Evolutionary conservation across 2,329 filamentous ascomycete species (phyloP), one percentile per base, ranked within the genome.

Genomic region (Diaporthe sp.): DNA sequence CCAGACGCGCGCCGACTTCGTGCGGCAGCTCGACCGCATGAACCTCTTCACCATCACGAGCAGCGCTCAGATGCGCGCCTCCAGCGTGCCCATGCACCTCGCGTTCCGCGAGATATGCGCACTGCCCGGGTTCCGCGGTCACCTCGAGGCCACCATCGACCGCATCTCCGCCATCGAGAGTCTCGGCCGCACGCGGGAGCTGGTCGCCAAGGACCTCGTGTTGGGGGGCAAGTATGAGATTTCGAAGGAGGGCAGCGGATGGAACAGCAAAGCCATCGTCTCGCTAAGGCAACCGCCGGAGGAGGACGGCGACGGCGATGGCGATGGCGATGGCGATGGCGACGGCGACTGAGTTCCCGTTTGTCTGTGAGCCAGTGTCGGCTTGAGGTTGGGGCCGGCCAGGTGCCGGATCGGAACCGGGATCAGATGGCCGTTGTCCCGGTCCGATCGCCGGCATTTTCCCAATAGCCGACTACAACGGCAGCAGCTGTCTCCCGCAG

Each of bases 1-100:
- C 81, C 98, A 98, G 96, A 98, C 97, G 19, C 90, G 97, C 70
- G 93, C 95, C 74, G 97, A 99, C 83, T 99, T 98, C 82, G 96
- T 98, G 79, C 92, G 97, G 78, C 89, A 92, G 75, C 96, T 98
- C 81, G 97, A 99, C 84, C 94, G 97, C 77, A 90, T 97, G 75
- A 98, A 98, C 81, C 91, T 99, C 74, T 98, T 98, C 84, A 97
- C 94, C 76, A 98, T 99, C 79, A 96, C 97, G 75, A 94, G 92
- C 73, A 89, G 90, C 53, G 95, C 96, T 22, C 93, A 94, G 82
- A 97, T 99, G 10, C 92, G 97, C 61, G 97, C 97, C 1, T 96
- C 97, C 82, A 96, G 93, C 2, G 96, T 99, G 35, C 97, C 97
- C 2, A 99, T 99, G 97, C 95, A 97, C 83, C 92, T 92, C 65